A percentile compares a stretch with the other conserved stretches of the same genome.
Conservation (phyloP, 164 flowering plant genomes). For the Taxillus chinensis region DNA sequence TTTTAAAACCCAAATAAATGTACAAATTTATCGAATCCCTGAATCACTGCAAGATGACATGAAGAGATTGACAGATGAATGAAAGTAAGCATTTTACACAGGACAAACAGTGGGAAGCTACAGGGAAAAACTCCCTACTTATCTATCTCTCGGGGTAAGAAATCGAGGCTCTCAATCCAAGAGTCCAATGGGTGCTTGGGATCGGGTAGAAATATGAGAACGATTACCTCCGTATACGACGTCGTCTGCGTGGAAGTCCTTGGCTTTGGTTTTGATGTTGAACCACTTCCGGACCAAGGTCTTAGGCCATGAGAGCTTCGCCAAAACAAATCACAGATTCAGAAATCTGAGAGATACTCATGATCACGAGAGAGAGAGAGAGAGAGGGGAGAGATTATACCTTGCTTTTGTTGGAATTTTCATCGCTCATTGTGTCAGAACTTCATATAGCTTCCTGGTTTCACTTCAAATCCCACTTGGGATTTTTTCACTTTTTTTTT, state of each 20-base stretch:
- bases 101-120: constrained; percentile 7
- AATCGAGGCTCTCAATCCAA: constrained; percentile 6
- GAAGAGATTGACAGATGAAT: not conserved
- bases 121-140: constrained; percentile 10
- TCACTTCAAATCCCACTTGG: constrained; percentile 2
- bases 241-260: constrained; percentile 37
- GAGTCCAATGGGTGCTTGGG: constrained; percentile 6
- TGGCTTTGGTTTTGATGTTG: constrained; percentile 43
- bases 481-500: not conserved
- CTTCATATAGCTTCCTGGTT: constrained; percentile 21
- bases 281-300: constrained; percentile 48
- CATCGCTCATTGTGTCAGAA: constrained; percentile 48
- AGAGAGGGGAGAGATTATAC: constrained; percentile 15
- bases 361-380: not conserved
- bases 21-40: too few relatives aligned
- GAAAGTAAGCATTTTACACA: constrained; percentile 3
- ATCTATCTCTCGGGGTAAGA: constrained; percentile 1
- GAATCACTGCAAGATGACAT: too few relatives aligned
- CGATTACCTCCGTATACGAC: constrained; percentile 23
- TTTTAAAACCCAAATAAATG: too few relatives aligned
- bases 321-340: not conserved
- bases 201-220: constrained; percentile 1
- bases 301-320: constrained; percentile 53
- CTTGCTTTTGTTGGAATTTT: constrained; percentile 40
- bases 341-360: constrained; percentile 1